Evolutionary conservation across 352 stramenopile species (phyloP).

Genomic region (Pythium phragmitis): DNA sequence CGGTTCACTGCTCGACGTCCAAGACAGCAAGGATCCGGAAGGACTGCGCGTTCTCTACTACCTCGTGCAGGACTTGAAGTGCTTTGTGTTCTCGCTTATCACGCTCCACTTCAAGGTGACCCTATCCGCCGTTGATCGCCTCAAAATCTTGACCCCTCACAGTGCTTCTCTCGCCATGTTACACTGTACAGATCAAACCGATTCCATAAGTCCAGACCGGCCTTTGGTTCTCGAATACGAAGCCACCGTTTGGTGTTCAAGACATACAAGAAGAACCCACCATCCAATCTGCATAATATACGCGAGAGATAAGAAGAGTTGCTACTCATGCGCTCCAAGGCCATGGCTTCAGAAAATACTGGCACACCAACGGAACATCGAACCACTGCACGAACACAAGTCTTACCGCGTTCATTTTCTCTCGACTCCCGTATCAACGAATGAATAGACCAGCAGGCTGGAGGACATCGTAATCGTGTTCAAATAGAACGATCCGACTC

Average conservation of each 20-base stretch:
- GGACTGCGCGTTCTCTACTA: slow-evolving; percentile 96
- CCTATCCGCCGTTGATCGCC: neutral
- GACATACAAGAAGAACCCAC: neutral
- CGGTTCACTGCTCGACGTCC: slow-evolving; percentile 92
- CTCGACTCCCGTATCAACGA: too few relatives aligned
- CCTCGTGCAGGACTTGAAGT: slow-evolving; percentile 97
- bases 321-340: too few relatives aligned
- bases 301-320: too few relatives aligned
- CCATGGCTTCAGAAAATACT: too few relatives aligned
- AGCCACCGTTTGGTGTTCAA: neutral
- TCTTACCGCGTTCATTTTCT: too few relatives aligned
- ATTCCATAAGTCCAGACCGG: slow-evolving; percentile 67
- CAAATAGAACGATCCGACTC: neutral
- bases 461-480: neutral
- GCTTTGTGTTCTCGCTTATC: slow-evolving; percentile 96
- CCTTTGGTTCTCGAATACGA: neutral
- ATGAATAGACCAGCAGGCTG: too few relatives aligned
- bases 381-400: too few relatives aligned
- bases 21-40: slow-evolving; percentile 95
- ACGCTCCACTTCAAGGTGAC: slow-evolving; percentile 95
- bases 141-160: neutral
- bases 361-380: too few relatives aligned
- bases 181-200: slow-evolving; percentile 84
- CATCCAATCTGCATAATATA: neutral
- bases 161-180: neutral